Evolutionary conservation across 345 rosid genomes (phyloP), one percentile per base, ranked within the genome.

Genomic region (Syzygium grande): DNA sequence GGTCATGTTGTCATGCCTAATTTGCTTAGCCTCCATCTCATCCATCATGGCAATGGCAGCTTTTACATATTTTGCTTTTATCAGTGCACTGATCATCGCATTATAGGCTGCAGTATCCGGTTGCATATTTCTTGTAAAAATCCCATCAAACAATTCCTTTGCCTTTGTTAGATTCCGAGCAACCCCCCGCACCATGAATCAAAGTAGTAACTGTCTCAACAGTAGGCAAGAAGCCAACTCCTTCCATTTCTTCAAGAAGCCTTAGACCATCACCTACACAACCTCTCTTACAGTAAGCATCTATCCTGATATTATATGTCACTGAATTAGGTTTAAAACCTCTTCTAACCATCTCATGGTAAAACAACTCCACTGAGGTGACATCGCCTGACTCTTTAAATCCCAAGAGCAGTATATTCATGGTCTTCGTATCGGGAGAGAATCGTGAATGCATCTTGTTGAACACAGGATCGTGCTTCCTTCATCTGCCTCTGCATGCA

Each of bases 131-230:
- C 96, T 95, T 84, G 83, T 34, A 46, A 86, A 89, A 86, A 94
- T 93, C 91, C 93, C 95, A 56, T 94, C 94, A 86, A 97, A 97
- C 88, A 97, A 79, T 87, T 95, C 93, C 88, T 93, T 93, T 17
- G 98, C 99, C 91, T 93, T 95, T 1, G 77, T 51, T 77, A 73
- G 83, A 25, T 96, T 95, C 27, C 93, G 86, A 41, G 90, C 96
- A 86, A 96, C 59, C 68, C 99, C 99, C 98, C 9, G 97, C 93
- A 3, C 99, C 99, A 84, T 96, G 95, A 55, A 96, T 93, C 92
- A 97, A 91, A 41, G 99, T 96, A 27, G 99, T 95, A 77, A 96
- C 56, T n/a, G 93, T 94, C 92, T 94, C 92, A 46, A 97, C 68
- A 3, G 95, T 90, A 43, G 93, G 92, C 21, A 85, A 87, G 91